Conservation (phyloP, 192 early-diverging fungal genomes). For the Umbelopsis ramanniana region DNA sequence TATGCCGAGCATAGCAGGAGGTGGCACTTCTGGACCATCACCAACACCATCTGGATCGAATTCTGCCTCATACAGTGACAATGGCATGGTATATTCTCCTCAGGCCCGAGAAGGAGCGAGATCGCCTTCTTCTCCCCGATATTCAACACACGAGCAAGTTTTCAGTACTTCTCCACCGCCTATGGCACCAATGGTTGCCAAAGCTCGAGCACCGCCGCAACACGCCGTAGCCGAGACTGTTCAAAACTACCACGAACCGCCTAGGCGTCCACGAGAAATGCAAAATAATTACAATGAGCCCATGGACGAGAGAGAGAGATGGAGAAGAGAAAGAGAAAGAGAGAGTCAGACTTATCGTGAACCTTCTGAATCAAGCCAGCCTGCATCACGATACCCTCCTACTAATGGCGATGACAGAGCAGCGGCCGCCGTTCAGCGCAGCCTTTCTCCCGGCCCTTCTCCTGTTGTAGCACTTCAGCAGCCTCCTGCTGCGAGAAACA, state of each 20-base stretch:
- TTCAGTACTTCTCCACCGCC: background rate
- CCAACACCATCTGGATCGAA: slow-evolving; percentile 16
- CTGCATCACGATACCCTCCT: slow-evolving; percentile 4
- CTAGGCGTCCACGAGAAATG: background rate
- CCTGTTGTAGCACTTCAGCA: background rate
- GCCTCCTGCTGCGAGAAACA: background rate
- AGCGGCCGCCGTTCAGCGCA: background rate
- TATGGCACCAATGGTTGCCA: background rate
- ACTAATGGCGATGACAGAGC: slow-evolving; percentile 1
- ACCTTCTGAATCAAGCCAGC: background rate
- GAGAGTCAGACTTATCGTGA: background rate
- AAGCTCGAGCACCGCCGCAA: background rate
- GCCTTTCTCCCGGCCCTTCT: background rate
- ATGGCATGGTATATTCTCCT: slow-evolving; percentile 4
- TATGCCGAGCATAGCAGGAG: slow-evolving; percentile 12
- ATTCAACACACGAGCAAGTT: background rate
- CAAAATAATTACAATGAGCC: background rate
- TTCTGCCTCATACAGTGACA: slow-evolving; percentile 5
- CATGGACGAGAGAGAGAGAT: slow-evolving; percentile 3
- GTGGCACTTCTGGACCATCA: background rate
- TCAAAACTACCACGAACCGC: background rate
- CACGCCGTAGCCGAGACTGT: background rate
- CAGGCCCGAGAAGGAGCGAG: background rate
- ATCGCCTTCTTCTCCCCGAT: slow-evolving; percentile 13
- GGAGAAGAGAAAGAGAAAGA: slow-evolving; percentile 9